Evolutionary conservation across 2,329 filamentous ascomycete species (phyloP), one percentile per base, ranked within the genome.

Genomic region (Neofusicoccum cordaticola): DNA sequence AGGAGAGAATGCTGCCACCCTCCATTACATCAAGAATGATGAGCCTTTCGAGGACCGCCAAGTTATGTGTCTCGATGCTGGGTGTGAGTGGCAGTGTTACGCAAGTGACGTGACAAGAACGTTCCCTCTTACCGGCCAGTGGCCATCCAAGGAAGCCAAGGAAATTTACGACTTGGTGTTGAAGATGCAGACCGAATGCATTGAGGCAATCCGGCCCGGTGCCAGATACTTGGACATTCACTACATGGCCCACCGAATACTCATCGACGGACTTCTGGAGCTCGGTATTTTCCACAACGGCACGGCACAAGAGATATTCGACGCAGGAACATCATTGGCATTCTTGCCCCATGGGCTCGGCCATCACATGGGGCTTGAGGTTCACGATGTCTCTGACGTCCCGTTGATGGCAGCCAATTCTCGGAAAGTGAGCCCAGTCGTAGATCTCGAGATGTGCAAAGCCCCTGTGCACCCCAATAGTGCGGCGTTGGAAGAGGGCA

Each of bases 281-380:
- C 80, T 96, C 4, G 92, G 92, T 2, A 85, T 97, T 47, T 77
- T 97, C 7, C 82, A 83, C 50, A 88, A 89, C 63, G 88, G 86
- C 7, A 81, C 81, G 0, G 81, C 78, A 41, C 85, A 89, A 17
- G 92, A 92, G 70, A 90, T 97, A 27, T 85, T 96, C 66, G 84
- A 87, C 69, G 87, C 86, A 48, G 85, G 93, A 63, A 91, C 92
- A n/a, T 94, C 90, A 71, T 88, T 90, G 27, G 93, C 93, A 1
- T 97, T 97, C 81, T 91, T 97, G 73, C 93, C 93, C 1, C 93
- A 97, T 75, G 93, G 93, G 0, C 81, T 97, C 0, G 93, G 93
- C 0, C 93, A 97, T 77, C 94, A 96, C 75, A 82, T 97, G 9
- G 93, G 93, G 67, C 89, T 97, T 84, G 93, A 97, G 75, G 96